Base-by-base conservation (phyloP, 768 basidiomycete genomes). In the Amanita rimosa region DNA sequence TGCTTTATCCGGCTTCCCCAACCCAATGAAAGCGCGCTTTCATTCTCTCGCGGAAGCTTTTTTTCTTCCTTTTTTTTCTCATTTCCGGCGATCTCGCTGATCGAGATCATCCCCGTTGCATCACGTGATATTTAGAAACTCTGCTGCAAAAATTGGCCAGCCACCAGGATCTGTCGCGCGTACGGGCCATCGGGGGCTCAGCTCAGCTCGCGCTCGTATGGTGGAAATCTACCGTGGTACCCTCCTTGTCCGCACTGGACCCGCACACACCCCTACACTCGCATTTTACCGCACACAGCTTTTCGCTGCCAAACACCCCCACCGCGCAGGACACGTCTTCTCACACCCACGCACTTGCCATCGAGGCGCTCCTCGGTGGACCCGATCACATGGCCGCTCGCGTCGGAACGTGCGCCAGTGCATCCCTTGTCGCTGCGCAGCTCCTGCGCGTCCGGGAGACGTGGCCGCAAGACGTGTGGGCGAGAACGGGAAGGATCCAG, bases 161-260 rank as follows among this genome's bases (percentile, higher is more conserved):
- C 64, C 82, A 74, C 55, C 74, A 83, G 56, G 86, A 91, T 60
- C 55, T 91, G 37, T 66, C 75, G 21, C 74, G 79, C 59, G 81
- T 91, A 55, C 82, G 79, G 61, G 75, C 80, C 0, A 80, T 91
- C 53, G 83, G 85, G 7, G 89, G 89, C 31, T 70, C 81, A 55
- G 85, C 89, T 1, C 87, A 87, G 79, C 80, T 83, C 59, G 84
- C 85, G 3, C 69, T 88, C 16, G 87, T 91, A 35, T 90, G 86
- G 85, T 90, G 87, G 85, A 87, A 86, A 65, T 80, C 84, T 1
- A 83, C 80, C 6, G 75, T 85, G 8, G 74, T 85, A 10, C 79
- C 81, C 11, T 80, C 27, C 9, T 27, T 27, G 27, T 27, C 27
- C 27, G 27, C 27, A 27, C 27, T 27, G 7, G 27, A 27, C 7